phyloP scores from a whole-genome alignment of 2,329 filamentous ascomycete species.

The Xylariaceae sp. region DNA sequence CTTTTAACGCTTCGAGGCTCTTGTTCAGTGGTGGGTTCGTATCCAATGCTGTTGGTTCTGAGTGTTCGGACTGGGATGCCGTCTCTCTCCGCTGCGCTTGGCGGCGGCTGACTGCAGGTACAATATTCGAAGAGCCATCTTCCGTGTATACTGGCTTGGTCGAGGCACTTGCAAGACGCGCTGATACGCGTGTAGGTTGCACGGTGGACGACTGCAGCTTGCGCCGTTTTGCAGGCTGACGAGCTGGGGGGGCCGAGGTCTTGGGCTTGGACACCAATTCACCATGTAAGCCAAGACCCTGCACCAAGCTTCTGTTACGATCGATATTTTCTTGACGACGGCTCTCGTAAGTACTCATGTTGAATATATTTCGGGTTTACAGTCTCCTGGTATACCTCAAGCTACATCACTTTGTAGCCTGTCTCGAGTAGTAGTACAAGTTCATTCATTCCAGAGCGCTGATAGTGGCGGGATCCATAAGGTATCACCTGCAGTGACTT shows the following conservation, averaged over 20 bases:
- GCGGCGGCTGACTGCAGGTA: background rate
- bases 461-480: too few relatives aligned
- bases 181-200: conserved; percentile 43
- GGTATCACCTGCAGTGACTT: too few relatives aligned
- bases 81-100: conserved; percentile 1
- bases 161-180: conserved; percentile 43
- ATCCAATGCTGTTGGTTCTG: background rate
- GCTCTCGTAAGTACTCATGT: conserved; percentile 41
- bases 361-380: background rate
- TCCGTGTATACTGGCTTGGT: conserved; percentile 38
- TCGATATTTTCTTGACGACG: conserved; percentile 47
- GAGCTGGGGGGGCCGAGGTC: conserved; percentile 12
- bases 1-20: conserved; percentile 19
- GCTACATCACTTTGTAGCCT: too few relatives aligned
- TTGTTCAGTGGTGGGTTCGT: conserved; percentile 3
- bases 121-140: conserved; percentile 21
- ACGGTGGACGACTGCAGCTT: conserved; percentile 29
- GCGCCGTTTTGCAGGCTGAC: conserved; percentile 37
- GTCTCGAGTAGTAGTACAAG: too few relatives aligned
- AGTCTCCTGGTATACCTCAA: too few relatives aligned
- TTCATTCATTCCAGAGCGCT: too few relatives aligned
- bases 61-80: background rate
- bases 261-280: conserved; percentile 12
- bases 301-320: conserved; percentile 46
- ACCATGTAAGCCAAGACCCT: conserved; percentile 44